Evolutionary conservation across 345 rosid species (phyloP).

Genomic region (Pistacia atlantica): DNA sequence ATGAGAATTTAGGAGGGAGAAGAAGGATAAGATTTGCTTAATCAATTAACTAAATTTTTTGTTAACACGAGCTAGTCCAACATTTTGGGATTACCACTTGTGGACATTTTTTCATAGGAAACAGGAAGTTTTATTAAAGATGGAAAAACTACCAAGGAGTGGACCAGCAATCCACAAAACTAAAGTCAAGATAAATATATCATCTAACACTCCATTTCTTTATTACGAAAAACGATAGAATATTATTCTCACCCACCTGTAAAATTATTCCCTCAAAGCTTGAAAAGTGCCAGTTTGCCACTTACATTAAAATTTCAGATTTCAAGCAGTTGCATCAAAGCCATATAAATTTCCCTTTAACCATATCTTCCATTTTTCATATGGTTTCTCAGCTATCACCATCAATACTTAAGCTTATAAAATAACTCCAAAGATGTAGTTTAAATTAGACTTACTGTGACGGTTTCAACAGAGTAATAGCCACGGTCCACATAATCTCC

Average conservation of each 20-base stretch:
- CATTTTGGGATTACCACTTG: too few relatives aligned
- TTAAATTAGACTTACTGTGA: constrained; percentile 54
- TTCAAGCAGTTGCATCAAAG: not conserved
- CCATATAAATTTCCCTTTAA: not conserved
- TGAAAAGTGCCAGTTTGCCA: not conserved
- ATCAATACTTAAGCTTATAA: not conserved
- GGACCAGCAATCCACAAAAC: too few relatives aligned
- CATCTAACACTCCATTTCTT: too few relatives aligned
- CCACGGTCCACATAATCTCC: constrained; percentile 99
- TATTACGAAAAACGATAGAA: too few relatives aligned
- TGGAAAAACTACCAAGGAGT: too few relatives aligned
- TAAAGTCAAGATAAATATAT: too few relatives aligned
- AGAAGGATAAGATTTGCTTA: not conserved
- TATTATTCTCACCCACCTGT: not conserved
- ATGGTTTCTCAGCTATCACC: not conserved
- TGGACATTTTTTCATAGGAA: too few relatives aligned
- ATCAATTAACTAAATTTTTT: not conserved
- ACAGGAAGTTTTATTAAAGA: too few relatives aligned
- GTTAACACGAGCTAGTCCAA: too few relatives aligned
- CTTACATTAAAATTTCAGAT: not conserved
- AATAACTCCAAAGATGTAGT: not conserved
- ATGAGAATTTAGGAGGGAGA: not conserved
- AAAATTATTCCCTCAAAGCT: not conserved
- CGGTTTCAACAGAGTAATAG: constrained; percentile 97
- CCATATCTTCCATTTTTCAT: not conserved